Evolutionary conservation across 2,329 filamentous ascomycete genomes (phyloP).

Genomic region (Fusarium circinatum): DNA sequence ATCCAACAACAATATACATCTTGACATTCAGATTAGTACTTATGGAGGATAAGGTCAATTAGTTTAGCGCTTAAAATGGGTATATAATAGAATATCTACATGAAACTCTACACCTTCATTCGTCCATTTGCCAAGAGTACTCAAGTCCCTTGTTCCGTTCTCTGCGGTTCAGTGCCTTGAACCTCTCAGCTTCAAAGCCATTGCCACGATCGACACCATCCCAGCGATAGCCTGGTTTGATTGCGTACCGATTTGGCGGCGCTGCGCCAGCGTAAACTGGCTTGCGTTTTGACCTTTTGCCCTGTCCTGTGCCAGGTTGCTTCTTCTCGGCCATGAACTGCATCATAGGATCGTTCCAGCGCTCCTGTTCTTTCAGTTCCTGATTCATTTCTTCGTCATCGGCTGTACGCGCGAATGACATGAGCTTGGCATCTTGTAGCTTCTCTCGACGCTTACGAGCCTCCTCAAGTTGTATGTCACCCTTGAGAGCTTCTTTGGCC

Average conservation of each 20-base stretch:
- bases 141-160: conserved; percentile 82
- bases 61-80: conserved; percentile 31
- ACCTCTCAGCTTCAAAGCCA: conserved; percentile 93
- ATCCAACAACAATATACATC: not conserved
- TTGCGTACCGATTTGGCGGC: conserved; percentile 92
- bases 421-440: conserved; percentile 82
- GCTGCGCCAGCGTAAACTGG: conserved; percentile 83
- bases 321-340: conserved; percentile 73
- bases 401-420: conserved; percentile 81
- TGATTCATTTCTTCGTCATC: conserved; percentile 89
- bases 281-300: conserved; percentile 55
- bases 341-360: conserved; percentile 96
- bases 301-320: conserved; percentile 41
- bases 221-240: conserved; percentile 92
- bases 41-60: not conserved
- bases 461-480: conserved; percentile 83
- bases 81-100: conserved; percentile 37
- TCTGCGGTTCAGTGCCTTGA: conserved; percentile 83
- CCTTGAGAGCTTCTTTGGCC: conserved; percentile 77
- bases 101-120: conserved; percentile 58
- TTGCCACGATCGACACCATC: conserved; percentile 95
- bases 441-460: conserved; percentile 72
- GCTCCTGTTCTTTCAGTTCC: conserved; percentile 77
- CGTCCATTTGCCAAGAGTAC: conserved; percentile 97
- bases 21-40: not conserved